Evolutionary conservation across 192 early-diverging fungal species (phyloP).

Genomic region (Podila minutissima): DNA sequence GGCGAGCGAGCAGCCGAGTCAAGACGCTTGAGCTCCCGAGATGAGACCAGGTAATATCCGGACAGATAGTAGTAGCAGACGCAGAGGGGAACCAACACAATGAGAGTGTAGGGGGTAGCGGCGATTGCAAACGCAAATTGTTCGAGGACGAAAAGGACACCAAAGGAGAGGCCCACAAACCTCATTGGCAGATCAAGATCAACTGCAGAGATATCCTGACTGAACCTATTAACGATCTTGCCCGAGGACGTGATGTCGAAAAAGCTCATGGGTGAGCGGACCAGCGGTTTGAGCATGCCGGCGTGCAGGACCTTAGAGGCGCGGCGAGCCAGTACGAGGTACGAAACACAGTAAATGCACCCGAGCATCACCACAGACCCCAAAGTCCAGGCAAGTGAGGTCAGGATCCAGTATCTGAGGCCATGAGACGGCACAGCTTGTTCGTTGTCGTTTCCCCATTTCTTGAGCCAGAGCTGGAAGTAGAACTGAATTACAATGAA

Average conservation of each 20-base stretch:
- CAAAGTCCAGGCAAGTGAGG: conserved; percentile 20
- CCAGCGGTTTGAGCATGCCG: conserved; percentile 64
- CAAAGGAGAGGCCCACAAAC: conserved; percentile 50
- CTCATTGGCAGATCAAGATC: conserved; percentile 62
- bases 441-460: neutral
- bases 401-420: conserved; percentile 12
- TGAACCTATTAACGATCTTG: conserved; percentile 82
- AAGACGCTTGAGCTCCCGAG: conserved; percentile 85
- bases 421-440: neutral
- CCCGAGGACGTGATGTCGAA: conserved; percentile 55
- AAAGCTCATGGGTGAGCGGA: conserved; percentile 60
- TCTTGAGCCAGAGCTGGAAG: neutral
- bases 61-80: conserved; percentile 62
- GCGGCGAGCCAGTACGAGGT: conserved; percentile 48
- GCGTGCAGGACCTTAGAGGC: conserved; percentile 60
- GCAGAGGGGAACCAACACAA: conserved; percentile 24
- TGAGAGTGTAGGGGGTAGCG: conserved; percentile 67
- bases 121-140: conserved; percentile 58
- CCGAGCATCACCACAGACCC: neutral
- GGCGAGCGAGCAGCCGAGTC: conserved; percentile 59
- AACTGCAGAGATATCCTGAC: conserved; percentile 77
- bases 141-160: conserved; percentile 47
- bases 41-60: conserved; percentile 63
- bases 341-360: conserved; percentile 20
- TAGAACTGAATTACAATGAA: neutral